These are phyloP conservation scores for Aspergillus steynii DNA, from an alignment of 495 filamentous ascomycete genomes.

Conservation along the genomic window DNA sequence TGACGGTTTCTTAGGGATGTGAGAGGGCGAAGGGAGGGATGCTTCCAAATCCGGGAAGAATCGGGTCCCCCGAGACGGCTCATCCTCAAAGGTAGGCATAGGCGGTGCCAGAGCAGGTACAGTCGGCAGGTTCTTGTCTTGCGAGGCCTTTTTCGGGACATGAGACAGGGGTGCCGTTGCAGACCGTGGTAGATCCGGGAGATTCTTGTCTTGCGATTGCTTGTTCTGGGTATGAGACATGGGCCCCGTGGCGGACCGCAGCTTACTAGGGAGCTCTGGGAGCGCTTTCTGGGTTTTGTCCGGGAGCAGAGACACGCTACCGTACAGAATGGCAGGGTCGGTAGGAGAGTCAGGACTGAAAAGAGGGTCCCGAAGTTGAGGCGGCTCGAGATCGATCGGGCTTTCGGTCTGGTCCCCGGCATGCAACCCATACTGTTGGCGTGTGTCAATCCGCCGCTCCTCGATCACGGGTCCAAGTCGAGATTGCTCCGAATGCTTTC, in stretches of 20 bases:
- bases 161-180: constrained; percentile 13
- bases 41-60: neutral
- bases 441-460: constrained; percentile 29
- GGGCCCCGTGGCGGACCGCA: constrained; percentile 28
- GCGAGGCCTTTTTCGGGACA: neutral
- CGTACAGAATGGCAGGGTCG: constrained; percentile 54
- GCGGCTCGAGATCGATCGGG: constrained; percentile 32
- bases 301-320: constrained; percentile 41
- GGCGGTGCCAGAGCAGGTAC: neutral
- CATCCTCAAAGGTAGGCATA: neutral
- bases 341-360: constrained; percentile 58
- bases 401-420: constrained; percentile 22
- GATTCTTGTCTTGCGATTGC: neutral
- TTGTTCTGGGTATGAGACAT: neutral
- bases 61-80: neutral
- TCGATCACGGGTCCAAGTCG: constrained; percentile 40
- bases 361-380: constrained; percentile 33
- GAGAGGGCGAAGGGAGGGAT: neutral
- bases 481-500: constrained; percentile 34
- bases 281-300: constrained; percentile 29
- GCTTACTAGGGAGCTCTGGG: constrained; percentile 24
- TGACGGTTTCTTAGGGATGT: neutral
- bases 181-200: constrained; percentile 21
- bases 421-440: constrained; percentile 22
- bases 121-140: neutral